Percentiles rank a stretch among this genome's conserved stretches.
These are phyloP conservation scores for Tetrapisispora arboricola DNA, from an alignment of 805 yeast species.

Conservation along the genomic window DNA sequence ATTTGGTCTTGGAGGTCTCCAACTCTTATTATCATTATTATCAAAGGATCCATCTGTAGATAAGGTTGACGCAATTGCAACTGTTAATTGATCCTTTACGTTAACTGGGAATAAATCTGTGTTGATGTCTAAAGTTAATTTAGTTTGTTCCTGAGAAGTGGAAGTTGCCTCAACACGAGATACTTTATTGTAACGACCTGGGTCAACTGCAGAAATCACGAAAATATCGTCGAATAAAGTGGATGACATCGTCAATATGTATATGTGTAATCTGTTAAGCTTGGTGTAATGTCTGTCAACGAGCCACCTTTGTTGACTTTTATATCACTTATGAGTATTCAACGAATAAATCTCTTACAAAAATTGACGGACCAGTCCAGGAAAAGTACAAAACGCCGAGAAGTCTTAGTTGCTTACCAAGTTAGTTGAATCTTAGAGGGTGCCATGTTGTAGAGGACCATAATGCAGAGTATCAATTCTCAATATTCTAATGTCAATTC, in stretches of 20 bases:
- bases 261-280: too few relatives aligned
- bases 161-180: slow-evolving; percentile 82
- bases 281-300: too few relatives aligned
- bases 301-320: neutral
- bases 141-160: slow-evolving; percentile 58
- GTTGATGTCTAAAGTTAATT: slow-evolving; percentile 80
- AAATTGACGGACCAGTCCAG: too few relatives aligned
- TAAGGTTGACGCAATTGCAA: slow-evolving; percentile 75
- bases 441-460: too few relatives aligned
- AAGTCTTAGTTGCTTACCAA: too few relatives aligned
- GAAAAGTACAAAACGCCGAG: too few relatives aligned
- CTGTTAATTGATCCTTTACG: slow-evolving; percentile 65
- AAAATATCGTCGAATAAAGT: slow-evolving; percentile 91
- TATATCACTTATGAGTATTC: too few relatives aligned
- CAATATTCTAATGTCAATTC: neutral
- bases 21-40: slow-evolving; percentile 26
- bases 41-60: slow-evolving; percentile 39
- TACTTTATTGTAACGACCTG: slow-evolving; percentile 87
- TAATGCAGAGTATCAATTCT: too few relatives aligned
- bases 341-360: too few relatives aligned
- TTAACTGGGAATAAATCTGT: slow-evolving; percentile 84
- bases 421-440: too few relatives aligned
- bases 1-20: slow-evolving; percentile 60
- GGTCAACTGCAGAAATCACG: slow-evolving; percentile 71
- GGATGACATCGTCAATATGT: slow-evolving; percentile 38